phyloP scores from a whole-genome alignment of 1,139 yeast genomes.

The Dujonia santamariae region DNA sequence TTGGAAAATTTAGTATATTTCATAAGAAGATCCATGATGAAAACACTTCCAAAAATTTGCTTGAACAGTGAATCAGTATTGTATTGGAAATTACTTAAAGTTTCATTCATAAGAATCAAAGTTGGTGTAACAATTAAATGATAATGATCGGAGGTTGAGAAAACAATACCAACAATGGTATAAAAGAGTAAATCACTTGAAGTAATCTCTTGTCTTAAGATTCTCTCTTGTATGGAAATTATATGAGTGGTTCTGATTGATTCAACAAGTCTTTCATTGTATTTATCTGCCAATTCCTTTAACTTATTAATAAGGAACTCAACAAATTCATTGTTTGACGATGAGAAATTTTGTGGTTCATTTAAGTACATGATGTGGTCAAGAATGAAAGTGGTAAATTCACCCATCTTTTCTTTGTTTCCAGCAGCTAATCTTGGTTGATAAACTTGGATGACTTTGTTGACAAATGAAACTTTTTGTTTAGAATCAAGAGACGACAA shows the following conservation, averaged over 20 bases:
- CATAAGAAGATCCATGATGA: conserved; percentile 60
- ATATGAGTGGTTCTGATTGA: conserved; percentile 30
- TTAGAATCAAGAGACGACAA: conserved; percentile 34
- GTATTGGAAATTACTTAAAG: conserved; percentile 35
- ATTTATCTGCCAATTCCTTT: conserved; percentile 61
- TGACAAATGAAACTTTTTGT: conserved; percentile 49
- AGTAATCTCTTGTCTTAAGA: conserved; percentile 25
- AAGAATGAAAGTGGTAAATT: conserved; percentile 62
- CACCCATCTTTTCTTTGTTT: conserved; percentile 71
- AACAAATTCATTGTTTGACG: conserved; percentile 6
- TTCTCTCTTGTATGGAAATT: conserved; percentile 46
- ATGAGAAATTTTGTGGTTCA: conserved; percentile 9
- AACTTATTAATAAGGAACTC: conserved; percentile 34
- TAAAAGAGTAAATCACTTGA: conserved; percentile 64
- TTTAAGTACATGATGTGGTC: conserved; percentile 58
- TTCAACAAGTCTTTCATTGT: conserved; percentile 61
- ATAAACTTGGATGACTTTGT: conserved; percentile 55
- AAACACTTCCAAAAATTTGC: conserved; percentile 48
- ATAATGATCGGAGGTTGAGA: conserved; percentile 94
- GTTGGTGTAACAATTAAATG: conserved; percentile 90
- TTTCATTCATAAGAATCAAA: conserved; percentile 67
- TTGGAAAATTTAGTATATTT: conserved; percentile 78
- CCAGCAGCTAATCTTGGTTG: conserved; percentile 81
- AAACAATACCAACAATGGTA: conserved; percentile 68
- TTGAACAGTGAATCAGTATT: conserved; percentile 44